Conservation (phyloP, 2,329 filamentous ascomycete species). For the Trichoderma atroviride region DNA sequence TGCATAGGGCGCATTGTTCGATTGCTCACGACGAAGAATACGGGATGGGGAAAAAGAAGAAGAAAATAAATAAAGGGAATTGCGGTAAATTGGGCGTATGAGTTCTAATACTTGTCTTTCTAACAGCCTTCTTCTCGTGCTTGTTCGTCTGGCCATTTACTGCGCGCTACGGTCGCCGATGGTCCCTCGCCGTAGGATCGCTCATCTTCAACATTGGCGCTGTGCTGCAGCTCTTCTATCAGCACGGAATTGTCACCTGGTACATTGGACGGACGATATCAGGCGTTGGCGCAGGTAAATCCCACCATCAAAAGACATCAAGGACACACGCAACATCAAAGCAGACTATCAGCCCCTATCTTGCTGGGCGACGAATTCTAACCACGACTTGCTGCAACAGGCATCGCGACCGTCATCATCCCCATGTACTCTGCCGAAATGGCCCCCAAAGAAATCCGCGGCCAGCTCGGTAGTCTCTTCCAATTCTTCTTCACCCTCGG, state of each 20-base stretch:
- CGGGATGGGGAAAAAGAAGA: not conserved
- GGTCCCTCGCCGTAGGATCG: slow-evolving; percentile 45
- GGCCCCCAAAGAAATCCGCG: slow-evolving; percentile 51
- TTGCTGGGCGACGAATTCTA: not conserved
- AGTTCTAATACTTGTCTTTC: not conserved
- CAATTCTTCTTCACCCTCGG: slow-evolving; percentile 50
- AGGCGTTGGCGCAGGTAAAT: slow-evolving; percentile 41
- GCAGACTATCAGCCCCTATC: not conserved
- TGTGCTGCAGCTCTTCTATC: slow-evolving; percentile 44
- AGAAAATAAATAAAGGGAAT: not conserved
- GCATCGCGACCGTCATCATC: slow-evolving; percentile 45
- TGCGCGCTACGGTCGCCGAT: slow-evolving; percentile 44
- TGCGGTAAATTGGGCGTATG: not conserved
- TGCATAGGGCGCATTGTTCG: not conserved
- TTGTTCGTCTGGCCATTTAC: slow-evolving; percentile 50
- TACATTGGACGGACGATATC: slow-evolving; percentile 45
- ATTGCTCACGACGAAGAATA: not conserved
- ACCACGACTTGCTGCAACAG: not conserved
- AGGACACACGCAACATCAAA: not conserved
- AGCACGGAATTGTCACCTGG: slow-evolving; percentile 42
- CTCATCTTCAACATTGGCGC: slow-evolving; percentile 50
- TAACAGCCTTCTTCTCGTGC: slow-evolving; percentile 46
- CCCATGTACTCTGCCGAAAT: slow-evolving; percentile 51
- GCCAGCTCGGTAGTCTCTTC: slow-evolving; percentile 47
- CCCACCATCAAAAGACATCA: slow-evolving; percentile 13